A percentile compares a stretch with the other conserved stretches of the same genome.
phyloP scores from a whole-genome alignment of 2,329 filamentous ascomycete genomes.

The Pyrenochaeta sp. region DNA sequence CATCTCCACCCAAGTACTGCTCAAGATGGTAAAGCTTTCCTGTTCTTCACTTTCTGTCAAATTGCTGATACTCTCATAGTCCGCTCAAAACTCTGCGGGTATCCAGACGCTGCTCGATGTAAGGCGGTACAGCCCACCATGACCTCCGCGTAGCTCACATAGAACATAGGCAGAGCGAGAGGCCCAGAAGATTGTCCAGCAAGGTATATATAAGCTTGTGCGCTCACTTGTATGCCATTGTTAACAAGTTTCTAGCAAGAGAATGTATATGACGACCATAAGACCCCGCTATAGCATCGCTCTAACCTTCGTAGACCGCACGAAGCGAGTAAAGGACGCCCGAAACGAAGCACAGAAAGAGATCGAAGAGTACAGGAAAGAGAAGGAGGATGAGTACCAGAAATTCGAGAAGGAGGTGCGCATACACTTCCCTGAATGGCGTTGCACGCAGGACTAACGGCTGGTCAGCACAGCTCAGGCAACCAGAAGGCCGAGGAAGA shows the following conservation, averaged over 20 bases:
- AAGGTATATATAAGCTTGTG: slow-evolving; percentile 68
- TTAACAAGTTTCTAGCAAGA: slow-evolving; percentile 67
- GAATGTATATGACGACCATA: slow-evolving; percentile 72
- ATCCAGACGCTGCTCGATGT: slow-evolving; percentile 99
- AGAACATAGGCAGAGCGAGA: slow-evolving; percentile 85
- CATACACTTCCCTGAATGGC: slow-evolving; percentile 1
- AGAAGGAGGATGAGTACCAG: slow-evolving; percentile 95
- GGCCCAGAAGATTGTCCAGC: slow-evolving; percentile 98
- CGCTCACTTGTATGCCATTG: background rate
- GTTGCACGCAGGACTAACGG: slow-evolving; percentile 22
- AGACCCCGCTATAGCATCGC: slow-evolving; percentile 17
- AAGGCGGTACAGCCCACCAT: slow-evolving; percentile 55
- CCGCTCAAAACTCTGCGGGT: slow-evolving; percentile 96
- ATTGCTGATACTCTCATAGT: slow-evolving; percentile 63
- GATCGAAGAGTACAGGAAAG: slow-evolving; percentile 87
- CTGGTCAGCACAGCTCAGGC: slow-evolving; percentile 81
- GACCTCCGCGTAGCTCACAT: slow-evolving; percentile 48
- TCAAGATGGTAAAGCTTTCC: slow-evolving; percentile 38
- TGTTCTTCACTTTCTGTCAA: background rate
- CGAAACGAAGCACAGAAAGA: slow-evolving; percentile 97
- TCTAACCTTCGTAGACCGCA: slow-evolving; percentile 71
- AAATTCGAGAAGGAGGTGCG: slow-evolving; percentile 83
- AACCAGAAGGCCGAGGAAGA: slow-evolving; percentile 78
- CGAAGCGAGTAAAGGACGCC: slow-evolving; percentile 96
- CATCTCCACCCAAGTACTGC: slow-evolving; percentile 16